Evolutionary conservation across 345 rosid species (phyloP), one percentile per base, ranked within the genome.

Genomic region (Microthlaspi erraticum): DNA sequence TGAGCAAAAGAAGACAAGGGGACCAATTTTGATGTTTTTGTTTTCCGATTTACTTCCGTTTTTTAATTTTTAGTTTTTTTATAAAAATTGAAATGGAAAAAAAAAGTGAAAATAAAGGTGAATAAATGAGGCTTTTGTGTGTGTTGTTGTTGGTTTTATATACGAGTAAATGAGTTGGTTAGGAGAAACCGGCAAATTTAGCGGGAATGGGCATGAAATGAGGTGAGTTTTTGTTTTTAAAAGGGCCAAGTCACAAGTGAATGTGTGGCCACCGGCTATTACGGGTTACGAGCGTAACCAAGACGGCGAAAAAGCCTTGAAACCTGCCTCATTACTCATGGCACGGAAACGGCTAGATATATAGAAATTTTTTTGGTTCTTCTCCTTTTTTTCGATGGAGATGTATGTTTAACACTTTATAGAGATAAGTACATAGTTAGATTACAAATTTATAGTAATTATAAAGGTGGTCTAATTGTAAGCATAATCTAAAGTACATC

Each of bases 121-220:
- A 54, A 52, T 13, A 29, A 11, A 33, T 41, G 60, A 53, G 56
- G 50, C 0, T 49, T 64, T 56, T 46, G n/a, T 12, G 14, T 19
- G n/a, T 39, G 23, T 53, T 48, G 52, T 44, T 43, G 50, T 61
- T 61, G n/a, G 34, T n/a, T 60, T 42, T 57, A 57, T 56, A 56
- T 77, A 77, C 69, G 63, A 65, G 19, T 12, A 70, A 62, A 50
- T 29, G 68, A 57, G 68, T 57, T 38, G 2, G 72, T 71, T 77
- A 59, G 72, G 13, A 7, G 60, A 54, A 70, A 72, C 74, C 34
- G 77, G 86, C 86, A 85, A 69, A 49, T 65, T 80, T 77, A 78
- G 89, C 86, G 93, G 87, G 90, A 83, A 87, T 66, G 81, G 64
- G 82, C 42, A 54, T 39, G 78, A 78, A 71, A 53, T 39, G 71